Base-by-base conservation (phyloP, 495 filamentous ascomycete species). In the Penicillium verhagenii region DNA sequence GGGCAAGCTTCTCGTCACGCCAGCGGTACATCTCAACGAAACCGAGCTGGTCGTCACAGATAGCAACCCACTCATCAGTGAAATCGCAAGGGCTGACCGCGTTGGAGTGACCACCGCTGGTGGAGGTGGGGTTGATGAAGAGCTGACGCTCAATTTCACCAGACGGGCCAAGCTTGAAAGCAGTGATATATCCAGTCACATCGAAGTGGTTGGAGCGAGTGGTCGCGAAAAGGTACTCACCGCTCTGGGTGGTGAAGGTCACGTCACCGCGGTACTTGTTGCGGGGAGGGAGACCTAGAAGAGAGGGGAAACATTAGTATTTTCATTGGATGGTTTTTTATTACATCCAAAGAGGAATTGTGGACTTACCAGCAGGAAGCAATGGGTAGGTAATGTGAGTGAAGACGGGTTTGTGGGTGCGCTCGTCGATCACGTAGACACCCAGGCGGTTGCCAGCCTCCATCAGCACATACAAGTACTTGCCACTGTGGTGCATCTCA, bases 1-100 rank as follows among this genome's bases (percentile, higher is more conserved):
- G 76, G 10, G 82, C 83, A 51, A 94, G 61, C 58, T 85, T 88
- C 79, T 91, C 90, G 35, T 91, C 86, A 58, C 82, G 76, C 84
- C 87, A 94, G 29, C 88, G 75, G 62, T 92, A 92, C 58, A 94
- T 89, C 77, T 92, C 89, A n/a, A 94, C 67, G 71, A 85, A 91
- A 4, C 89, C 90, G 50, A 89, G 80, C 74, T 92, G 86, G 62
- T 94, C 89, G 58, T 94, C 90, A 46, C 87, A 91, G 59, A 94
- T 79, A 9, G 90, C 90, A 26, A 94, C 53, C 86, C 86, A 94
- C 74, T 92, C 89, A 57, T 94, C 89, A 57, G 80, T 88, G 79
- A 88, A 94, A 57, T 85, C 81, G 64, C 86, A 89, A 2, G 89
- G 89, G 56, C 81, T 83, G 26, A 92, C 89, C 0, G 89, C 89